Conservation (phyloP, 345 rosid genomes). For the Melaleuca alternifolia region DNA sequence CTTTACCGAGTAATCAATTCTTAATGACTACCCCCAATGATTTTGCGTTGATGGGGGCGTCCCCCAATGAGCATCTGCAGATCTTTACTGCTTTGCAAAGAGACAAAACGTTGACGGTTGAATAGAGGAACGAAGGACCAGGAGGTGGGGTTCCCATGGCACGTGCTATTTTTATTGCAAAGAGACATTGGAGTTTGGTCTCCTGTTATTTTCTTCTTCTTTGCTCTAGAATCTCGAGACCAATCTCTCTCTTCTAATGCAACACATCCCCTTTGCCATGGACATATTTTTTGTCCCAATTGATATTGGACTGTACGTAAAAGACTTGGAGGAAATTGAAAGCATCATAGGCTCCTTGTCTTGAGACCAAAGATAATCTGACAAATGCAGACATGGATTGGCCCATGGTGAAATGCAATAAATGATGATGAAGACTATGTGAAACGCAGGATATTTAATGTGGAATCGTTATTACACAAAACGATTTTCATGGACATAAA, state of each 20-base stretch:
- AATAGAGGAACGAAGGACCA: neutral
- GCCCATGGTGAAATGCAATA: neutral
- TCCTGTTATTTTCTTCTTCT: neutral
- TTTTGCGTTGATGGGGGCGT: neutral
- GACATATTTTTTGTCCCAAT: neutral
- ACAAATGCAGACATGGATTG: neutral
- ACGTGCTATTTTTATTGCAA: neutral
- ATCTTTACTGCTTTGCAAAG: neutral
- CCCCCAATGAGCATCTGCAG: neutral
- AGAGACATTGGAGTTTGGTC: neutral
- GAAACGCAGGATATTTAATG: neutral
- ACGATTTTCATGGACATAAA: neutral
- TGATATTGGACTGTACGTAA: neutral
- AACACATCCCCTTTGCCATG: too few species aligned
- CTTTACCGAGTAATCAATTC: too few species aligned
- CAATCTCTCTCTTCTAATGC: neutral
- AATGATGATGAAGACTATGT: neutral
- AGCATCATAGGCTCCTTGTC: neutral
- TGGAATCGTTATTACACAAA: neutral
- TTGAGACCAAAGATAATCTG: neutral
- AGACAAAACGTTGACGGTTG: neutral
- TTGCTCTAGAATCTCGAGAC: neutral
- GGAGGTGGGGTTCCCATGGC: neutral
- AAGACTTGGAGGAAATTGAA: neutral
- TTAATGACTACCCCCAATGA: neutral